Evolutionary conservation across 129 eudicot species (phyloP).

Genomic region (Kitagawia praeruptora): DNA sequence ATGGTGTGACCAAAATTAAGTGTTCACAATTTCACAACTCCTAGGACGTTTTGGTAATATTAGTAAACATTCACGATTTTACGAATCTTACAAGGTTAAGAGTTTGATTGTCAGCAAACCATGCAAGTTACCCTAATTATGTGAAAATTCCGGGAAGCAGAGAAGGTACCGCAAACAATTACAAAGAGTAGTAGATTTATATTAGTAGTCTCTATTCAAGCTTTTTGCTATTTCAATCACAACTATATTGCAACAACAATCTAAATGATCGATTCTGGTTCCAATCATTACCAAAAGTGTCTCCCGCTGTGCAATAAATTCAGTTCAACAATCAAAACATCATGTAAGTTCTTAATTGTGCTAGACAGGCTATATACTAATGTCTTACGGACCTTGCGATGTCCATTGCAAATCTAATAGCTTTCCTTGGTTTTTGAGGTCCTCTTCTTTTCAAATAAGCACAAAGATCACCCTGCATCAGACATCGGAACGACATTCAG

Average conservation of each 20-base stretch:
- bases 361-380: not conserved
- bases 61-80: not conserved
- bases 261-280: not conserved
- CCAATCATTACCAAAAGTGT: not conserved
- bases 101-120: not conserved
- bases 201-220: not conserved
- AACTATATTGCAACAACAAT: not conserved
- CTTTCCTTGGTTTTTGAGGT: conserved; percentile 55
- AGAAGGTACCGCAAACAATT: not conserved
- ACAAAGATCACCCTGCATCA: conserved; percentile 73
- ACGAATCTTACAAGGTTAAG: not conserved
- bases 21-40: not conserved
- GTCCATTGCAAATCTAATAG: conserved; percentile 77
- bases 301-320: not conserved
- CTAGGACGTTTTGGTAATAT: not conserved
- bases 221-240: not conserved
- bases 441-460: conserved; percentile 63
- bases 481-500: conserved; percentile 1
- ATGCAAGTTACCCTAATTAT: not conserved
- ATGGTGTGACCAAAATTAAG: not conserved
- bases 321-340: not conserved
- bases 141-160: not conserved
- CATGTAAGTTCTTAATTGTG: not conserved
- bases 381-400: conserved; percentile 57
- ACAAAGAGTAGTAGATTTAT: not conserved